Conservation (phyloP, 2,329 filamentous ascomycete genomes). For the Sporothrix phasma region DNA sequence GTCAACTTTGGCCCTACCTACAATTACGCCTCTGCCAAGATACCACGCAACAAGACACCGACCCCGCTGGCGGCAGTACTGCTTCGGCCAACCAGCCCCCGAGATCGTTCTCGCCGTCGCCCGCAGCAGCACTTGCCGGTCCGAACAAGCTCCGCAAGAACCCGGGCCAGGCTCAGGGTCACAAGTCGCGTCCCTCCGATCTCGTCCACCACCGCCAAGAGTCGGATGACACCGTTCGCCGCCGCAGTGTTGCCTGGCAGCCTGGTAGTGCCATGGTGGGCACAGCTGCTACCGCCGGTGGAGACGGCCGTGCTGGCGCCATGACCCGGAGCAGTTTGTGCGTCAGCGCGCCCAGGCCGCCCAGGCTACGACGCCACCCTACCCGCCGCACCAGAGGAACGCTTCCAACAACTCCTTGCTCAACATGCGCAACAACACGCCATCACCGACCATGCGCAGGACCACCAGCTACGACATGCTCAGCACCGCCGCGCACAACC, state of each 20-base stretch:
- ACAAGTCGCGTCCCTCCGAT: conserved; percentile 22
- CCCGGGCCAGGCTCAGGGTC: conserved; percentile 19
- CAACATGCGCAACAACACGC: conserved; percentile 31
- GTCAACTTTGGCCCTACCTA: conserved; percentile 83
- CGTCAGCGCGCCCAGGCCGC: conserved; percentile 58
- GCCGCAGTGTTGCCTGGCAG: conserved; percentile 64
- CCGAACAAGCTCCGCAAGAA: conserved; percentile 13
- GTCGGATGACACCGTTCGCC: conserved; percentile 45
- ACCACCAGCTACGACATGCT: conserved; percentile 34
- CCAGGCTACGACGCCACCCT: conserved; percentile 42
- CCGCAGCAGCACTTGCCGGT: background rate
- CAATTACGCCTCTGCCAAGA: conserved; percentile 42
- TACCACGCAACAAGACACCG: conserved; percentile 27
- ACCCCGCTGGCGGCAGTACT: conserved; percentile 15
- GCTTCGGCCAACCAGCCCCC: background rate
- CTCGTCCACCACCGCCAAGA: conserved; percentile 36
- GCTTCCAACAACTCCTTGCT: conserved; percentile 42
- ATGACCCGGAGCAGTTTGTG: conserved; percentile 75
- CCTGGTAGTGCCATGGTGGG: conserved; percentile 50
- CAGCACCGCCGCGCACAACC: conserved; percentile 23
- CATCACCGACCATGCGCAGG: conserved; percentile 35
- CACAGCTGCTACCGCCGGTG: conserved; percentile 36
- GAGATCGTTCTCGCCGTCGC: background rate
- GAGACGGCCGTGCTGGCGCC: conserved; percentile 30
- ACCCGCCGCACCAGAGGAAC: conserved; percentile 47